Conservation (phyloP, 495 filamentous ascomycete genomes). For the Penicillium roqueforti region DNA sequence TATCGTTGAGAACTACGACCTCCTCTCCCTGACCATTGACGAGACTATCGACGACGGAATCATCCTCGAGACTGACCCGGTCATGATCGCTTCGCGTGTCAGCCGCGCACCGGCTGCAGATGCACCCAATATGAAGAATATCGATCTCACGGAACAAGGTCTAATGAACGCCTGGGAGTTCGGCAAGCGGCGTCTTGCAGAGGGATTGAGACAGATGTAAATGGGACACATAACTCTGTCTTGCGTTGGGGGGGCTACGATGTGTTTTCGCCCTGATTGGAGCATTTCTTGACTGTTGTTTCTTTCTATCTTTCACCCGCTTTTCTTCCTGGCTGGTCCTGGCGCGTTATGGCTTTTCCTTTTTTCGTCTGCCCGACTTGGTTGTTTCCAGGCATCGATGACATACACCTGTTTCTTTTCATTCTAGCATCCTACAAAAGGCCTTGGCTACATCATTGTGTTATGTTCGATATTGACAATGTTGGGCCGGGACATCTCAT, state of each 20-base stretch:
- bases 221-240: conserved; percentile 6
- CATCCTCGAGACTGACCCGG: conserved; percentile 93
- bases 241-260: conserved; percentile 6
- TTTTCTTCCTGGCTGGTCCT: conserved; percentile 41
- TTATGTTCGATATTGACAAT: conserved; percentile 1
- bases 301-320: conserved; percentile 6
- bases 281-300: conserved; percentile 25
- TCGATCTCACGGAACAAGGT: conserved; percentile 95
- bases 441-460: conserved; percentile 1
- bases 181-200: conserved; percentile 85
- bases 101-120: conserved; percentile 90
- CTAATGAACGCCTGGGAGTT: conserved; percentile 93
- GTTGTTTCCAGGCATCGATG: conserved; percentile 15
- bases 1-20: conserved; percentile 96
- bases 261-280: conserved; percentile 15
- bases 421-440: conserved; percentile 11
- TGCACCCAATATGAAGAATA: conserved; percentile 77
- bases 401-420: conserved; percentile 27
- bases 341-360: conserved; percentile 36
- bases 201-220: conserved; percentile 78
- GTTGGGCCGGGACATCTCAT: neutral
- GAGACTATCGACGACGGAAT: conserved; percentile 97
- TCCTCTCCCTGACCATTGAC: conserved; percentile 85
- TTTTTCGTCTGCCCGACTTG: conserved; percentile 15
- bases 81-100: conserved; percentile 84